These are phyloP conservation scores for Cicer pinnatifidum DNA, from an alignment of 306 rosid genomes.

Conservation along the genomic window DNA sequence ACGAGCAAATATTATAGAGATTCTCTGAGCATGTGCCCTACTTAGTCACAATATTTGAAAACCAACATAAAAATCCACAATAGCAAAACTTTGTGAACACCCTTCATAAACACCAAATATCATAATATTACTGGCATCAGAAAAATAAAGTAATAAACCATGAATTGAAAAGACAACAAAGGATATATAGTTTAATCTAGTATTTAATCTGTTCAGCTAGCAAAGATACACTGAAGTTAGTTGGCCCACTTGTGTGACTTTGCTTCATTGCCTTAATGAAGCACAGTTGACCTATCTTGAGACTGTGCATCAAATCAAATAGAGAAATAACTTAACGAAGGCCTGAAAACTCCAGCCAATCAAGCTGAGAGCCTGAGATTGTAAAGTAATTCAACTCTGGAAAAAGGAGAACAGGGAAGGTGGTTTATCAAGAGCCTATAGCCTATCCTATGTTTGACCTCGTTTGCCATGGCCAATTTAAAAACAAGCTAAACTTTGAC, in stretches of 20 bases:
- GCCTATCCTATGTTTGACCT: not conserved
- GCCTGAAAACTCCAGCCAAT: conserved; percentile 24
- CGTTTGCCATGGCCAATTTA: not conserved
- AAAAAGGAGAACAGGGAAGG: not conserved
- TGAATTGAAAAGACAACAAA: conserved; percentile 14
- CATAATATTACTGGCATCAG: conserved; percentile 13
- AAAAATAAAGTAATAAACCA: not conserved
- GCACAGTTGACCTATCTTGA: not conserved
- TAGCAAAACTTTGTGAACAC: not conserved
- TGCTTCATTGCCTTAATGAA: conserved; percentile 9
- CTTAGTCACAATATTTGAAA: not conserved
- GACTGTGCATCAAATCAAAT: not conserved
- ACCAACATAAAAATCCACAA: conserved; percentile 2
- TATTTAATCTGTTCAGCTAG: conserved; percentile 9
- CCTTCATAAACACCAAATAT: conserved; percentile 12
- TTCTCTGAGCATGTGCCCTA: conserved; percentile 23
- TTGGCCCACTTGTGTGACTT: not conserved
- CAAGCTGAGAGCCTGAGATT: conserved; percentile 31
- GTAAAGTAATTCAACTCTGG: not conserved
- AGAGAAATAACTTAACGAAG: not conserved
- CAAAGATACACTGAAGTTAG: not conserved
- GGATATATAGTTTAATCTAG: not conserved
- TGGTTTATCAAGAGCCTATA: conserved; percentile 3
- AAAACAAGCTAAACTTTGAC: not conserved
- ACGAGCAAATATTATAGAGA: not conserved